These are phyloP conservation scores for Aotearoamyces nothofagi DNA, from an alignment of 2,329 filamentous ascomycete genomes.

Conservation along the genomic window DNA sequence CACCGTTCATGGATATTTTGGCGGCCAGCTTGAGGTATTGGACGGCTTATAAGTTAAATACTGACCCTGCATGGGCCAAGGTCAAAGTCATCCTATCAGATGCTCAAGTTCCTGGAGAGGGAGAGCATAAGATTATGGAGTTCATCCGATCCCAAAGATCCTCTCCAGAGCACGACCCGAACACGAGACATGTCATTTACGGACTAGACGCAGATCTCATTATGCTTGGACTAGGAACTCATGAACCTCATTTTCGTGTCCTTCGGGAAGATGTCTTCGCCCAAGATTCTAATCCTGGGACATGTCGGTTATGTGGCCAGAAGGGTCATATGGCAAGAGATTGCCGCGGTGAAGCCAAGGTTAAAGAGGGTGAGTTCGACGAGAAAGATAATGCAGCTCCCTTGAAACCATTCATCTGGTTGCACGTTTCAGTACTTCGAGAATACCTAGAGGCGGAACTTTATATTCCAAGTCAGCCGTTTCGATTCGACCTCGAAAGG, in stretches of 20 bases:
- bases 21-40: conserved; percentile 85
- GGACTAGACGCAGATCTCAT: conserved; percentile 96
- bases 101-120: conserved; percentile 92
- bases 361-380: conserved; percentile 65
- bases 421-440: conserved; percentile 79
- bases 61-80: conserved; percentile 87
- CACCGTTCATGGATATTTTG: conserved; percentile 96
- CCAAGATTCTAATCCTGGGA: conserved; percentile 68
- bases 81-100: conserved; percentile 98
- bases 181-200: conserved; percentile 96
- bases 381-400: conserved; percentile 59
- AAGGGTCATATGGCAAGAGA: conserved; percentile 79
- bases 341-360: conserved; percentile 65
- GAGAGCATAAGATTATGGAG: conserved; percentile 99
- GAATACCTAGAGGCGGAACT: conserved; percentile 91
- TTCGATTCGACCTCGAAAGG: conserved; percentile 84
- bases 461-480: conserved; percentile 65
- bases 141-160: conserved; percentile 89
- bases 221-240: conserved; percentile 93
- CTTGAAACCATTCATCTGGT: conserved; percentile 94
- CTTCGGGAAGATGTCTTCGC: conserved; percentile 94
- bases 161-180: conserved; percentile 84
- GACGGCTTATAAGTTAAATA: conserved; percentile 96
- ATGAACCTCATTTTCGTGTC: conserved; percentile 94
- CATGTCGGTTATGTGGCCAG: conserved; percentile 82